These are phyloP conservation scores for Plasmodium falciparum DNA, from an alignment of 169 alveolate species.

Conservation along the genomic window DNA sequence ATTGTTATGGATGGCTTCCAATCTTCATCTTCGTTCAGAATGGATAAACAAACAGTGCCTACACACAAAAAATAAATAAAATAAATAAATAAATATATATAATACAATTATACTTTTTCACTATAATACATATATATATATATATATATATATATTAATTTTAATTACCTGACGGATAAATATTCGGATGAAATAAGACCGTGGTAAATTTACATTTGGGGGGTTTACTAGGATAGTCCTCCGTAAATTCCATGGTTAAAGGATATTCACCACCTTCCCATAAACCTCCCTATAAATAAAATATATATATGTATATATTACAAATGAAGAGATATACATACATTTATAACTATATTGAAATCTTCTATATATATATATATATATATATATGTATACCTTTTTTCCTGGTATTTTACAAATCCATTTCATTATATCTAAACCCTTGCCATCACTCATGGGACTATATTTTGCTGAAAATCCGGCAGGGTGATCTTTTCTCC, in stretches of 20 bases:
- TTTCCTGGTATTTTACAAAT: slow-evolving; percentile 98
- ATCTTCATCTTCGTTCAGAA: slow-evolving; percentile 99
- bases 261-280: slow-evolving; percentile 99
- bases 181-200: slow-evolving; percentile 98
- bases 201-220: slow-evolving; percentile 99
- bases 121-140: neutral
- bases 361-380: neutral
- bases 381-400: slow-evolving; percentile 84
- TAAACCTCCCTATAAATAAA: slow-evolving; percentile 84
- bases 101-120: neutral
- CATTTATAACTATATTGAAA: neutral
- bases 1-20: slow-evolving; percentile 99
- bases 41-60: slow-evolving; percentile 97
- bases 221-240: slow-evolving; percentile 99
- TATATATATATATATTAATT: neutral
- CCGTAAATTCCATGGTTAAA: slow-evolving; percentile 97
- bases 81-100: neutral
- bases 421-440: slow-evolving; percentile 96
- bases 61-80: neutral
- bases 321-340: neutral
- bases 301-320: slow-evolving; percentile 1
- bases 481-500: slow-evolving; percentile 98
- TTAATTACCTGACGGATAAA: slow-evolving; percentile 96
- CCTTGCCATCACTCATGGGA: slow-evolving; percentile 92
- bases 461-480: slow-evolving; percentile 98